Base-by-base conservation (phyloP, 495 filamentous ascomycete genomes). In the Tuber indicum region DNA sequence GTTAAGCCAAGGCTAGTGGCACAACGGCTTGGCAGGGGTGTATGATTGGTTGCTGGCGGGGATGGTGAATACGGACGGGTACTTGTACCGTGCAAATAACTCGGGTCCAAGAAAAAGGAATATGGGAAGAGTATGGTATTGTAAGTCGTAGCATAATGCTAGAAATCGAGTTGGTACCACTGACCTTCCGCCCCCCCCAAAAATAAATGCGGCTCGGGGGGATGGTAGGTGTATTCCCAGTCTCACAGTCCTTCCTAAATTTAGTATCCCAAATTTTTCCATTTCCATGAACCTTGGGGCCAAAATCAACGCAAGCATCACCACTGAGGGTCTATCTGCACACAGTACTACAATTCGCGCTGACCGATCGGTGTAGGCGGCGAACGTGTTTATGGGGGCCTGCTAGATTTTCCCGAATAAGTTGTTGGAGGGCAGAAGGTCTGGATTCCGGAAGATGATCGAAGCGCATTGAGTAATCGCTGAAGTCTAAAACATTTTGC, bases 391-490 rank as follows among this genome's bases (percentile, higher is more conserved):
- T 14, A 23, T 41, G 12, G 74, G 72, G 16, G 23, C 75, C 32
- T 36, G 21, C 26, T 14, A n/a, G 70, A 76, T 52, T 8, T 36
- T 71, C 21, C 10, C 21, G 39, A 62, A 74, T 36, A 76, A 76
- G 71, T 72, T 14, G 21, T 42, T 72, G 32, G 41, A 42, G 41
- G 16, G 14, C 3, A 21, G 41, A 6, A 74, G 45, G 32, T 32
- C 12, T 6, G n/a, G 21, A 21, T 32, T 32, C 12, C 2, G n/a
- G 21, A 21, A 16, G 16, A 41, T 41, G 32, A 44, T 73, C 17
- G 43, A 71, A 42, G n/a, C 73, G 75, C 16, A 42, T 47, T 47
- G 74, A 44, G 39, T 71, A 76, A 42, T 52, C 71, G 4, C 71
- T 44, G 44, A 44, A 76, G 42, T 32, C 32, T 32, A 32, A 32